Base-by-base conservation (phyloP, 2,329 filamentous ascomycete species). In the Annulohypoxylon truncatum region DNA sequence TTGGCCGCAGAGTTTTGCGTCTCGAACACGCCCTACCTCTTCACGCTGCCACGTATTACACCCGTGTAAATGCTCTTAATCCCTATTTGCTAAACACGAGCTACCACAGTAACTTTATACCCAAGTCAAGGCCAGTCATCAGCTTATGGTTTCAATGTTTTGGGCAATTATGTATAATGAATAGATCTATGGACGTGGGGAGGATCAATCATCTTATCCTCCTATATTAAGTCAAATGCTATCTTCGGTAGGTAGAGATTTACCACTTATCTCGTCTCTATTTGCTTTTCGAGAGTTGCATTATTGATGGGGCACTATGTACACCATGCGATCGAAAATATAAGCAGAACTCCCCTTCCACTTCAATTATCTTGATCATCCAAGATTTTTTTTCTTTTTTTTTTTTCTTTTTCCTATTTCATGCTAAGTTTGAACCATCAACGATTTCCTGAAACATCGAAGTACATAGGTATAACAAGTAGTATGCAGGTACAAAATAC, bases 31-130 rank as follows among this genome's bases (percentile, higher is more conserved):
- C 20, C 33, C 47, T 61, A 46, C 53, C 24, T 38, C 13, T 65
- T 52, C 29, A 24, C 54, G 53, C 20, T 68, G 61, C 61, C 61
- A 68, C 65, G 65, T 68, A 68, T 62, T 57, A 40, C 53, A 47
- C 28, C 26, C 15, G 51, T 28, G 15, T 38, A 62, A 24, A 53
- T 47, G 20, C 50, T 46, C 28, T 59, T 46, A n/a, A 28, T 53
- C 31, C 24, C 28, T 40, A 60, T 64, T 59, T 53, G 55, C 20
- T 57, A 15, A 33, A 42, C 15, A 20, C 18, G 18, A 22, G 38
- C 15, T 42, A 38, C 10, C 10, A 47, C 7, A 44, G 33, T 56
- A 20, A 59, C 10, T 55, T 53, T 35, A 64, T 48, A 48, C 44
- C 44, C 20, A 50, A 52, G 51, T 40, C 31, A 29, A 42, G 12